Base-by-base conservation (phyloP, 164 flowering plant genomes). In the Saururus chinensis region DNA sequence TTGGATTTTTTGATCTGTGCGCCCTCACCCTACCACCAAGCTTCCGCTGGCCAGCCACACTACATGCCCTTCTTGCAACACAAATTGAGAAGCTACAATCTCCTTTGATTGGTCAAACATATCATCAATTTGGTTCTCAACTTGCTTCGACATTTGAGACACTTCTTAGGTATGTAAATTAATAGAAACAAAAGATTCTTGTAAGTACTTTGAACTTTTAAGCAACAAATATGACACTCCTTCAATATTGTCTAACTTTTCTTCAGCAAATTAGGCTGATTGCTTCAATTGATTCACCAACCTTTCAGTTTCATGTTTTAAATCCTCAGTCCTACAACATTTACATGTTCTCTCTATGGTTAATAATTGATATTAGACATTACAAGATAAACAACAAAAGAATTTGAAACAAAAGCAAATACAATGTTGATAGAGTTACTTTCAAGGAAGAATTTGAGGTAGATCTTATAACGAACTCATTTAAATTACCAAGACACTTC, bases 341-440 rank as follows among this genome's bases (percentile, higher is more conserved):
- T 48, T 48, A 17, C 51, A 48, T 48, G n/a, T n/a, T n/a, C n/a
- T n/a, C n/a, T n/a, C n/a, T n/a, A n/a, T n/a, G n/a, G n/a, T n/a
- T n/a, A n/a, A n/a, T n/a, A n/a, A 9, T 9, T n/a, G n/a, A n/a
- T n/a, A n/a, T n/a, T n/a, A n/a, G n/a, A n/a, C n/a, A n/a, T n/a
- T n/a, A n/a, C n/a, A n/a, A n/a, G n/a, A n/a, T n/a, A n/a, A n/a
- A n/a, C n/a, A n/a, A n/a, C n/a, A n/a, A n/a, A n/a, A n/a, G n/a
- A n/a, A n/a, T n/a, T n/a, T n/a, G n/a, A n/a, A n/a, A n/a, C n/a
- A n/a, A n/a, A n/a, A 79, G 71, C 62, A 66, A 90, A 96, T 92
- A 95, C 73, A 92, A 71, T 61, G 74, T 92, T 88, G 49, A 92
- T 85, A 20, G 86, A 67, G 65, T 89, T 85, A 62, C 88, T 82